Percentiles rank a stretch among this genome's conserved stretches.
Conservation (phyloP, 2,329 filamentous ascomycete species). For the Blumeriella jaapii region DNA sequence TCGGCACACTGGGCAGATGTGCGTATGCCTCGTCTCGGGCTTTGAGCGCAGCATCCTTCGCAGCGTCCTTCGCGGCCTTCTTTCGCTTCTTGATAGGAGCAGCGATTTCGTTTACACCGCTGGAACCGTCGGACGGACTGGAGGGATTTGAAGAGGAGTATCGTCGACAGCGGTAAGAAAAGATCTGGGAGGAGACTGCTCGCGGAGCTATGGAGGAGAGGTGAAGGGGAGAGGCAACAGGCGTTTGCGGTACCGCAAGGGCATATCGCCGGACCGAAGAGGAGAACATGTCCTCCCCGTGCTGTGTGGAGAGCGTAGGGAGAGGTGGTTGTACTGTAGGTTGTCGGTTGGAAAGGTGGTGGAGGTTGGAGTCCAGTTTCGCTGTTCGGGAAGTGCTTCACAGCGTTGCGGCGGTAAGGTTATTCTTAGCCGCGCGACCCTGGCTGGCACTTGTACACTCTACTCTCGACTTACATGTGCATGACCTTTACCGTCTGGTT, state of each 20-base stretch:
- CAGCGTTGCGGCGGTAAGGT: too few species aligned
- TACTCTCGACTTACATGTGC: too few species aligned
- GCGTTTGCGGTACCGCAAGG: constrained; percentile 18
- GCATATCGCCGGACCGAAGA: constrained; percentile 26
- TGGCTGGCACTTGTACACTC: too few species aligned
- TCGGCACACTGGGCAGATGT: constrained; percentile 62
- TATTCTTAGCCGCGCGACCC: background rate
- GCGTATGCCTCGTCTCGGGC: constrained; percentile 35
- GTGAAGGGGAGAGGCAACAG: constrained; percentile 19
- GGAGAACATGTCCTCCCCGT: constrained; percentile 25
- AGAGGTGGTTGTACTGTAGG: constrained; percentile 3
- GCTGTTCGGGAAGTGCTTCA: too few species aligned
- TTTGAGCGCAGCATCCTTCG: constrained; percentile 26
- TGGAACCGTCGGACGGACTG: constrained; percentile 28
- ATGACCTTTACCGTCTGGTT: too few species aligned
- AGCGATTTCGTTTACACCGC: constrained; percentile 20
- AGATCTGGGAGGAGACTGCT: constrained; percentile 18
- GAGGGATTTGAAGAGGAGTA: constrained; percentile 30
- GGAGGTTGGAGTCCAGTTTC: constrained; percentile 1
- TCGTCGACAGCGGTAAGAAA: constrained; percentile 26
- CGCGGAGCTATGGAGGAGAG: constrained; percentile 17
- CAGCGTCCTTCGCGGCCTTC: constrained; percentile 44
- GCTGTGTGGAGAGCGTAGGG: constrained; percentile 6
- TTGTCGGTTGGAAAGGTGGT: background rate
- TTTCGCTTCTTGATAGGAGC: constrained; percentile 39